These are phyloP conservation scores for Spinellus fusiger DNA, from an alignment of 192 early-diverging fungal species.

Conservation along the genomic window DNA sequence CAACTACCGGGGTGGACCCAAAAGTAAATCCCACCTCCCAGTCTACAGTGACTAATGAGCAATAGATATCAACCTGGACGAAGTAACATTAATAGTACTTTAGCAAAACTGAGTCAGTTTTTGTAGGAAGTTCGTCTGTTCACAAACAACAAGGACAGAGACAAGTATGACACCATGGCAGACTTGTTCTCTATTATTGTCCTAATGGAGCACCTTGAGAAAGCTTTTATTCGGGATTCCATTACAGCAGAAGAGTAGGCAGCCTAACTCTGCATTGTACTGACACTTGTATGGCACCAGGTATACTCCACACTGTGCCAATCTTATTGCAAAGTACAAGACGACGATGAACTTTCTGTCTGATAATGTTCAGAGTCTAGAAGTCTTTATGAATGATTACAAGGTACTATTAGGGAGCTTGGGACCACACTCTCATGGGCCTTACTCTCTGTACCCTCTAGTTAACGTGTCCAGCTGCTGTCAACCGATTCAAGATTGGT, in stretches of 20 bases:
- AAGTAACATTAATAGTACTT: not conserved
- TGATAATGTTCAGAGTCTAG: conserved; percentile 58
- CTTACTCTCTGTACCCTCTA: conserved; percentile 17
- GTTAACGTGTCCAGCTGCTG: conserved; percentile 82
- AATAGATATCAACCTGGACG: conserved; percentile 18
- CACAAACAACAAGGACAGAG: conserved; percentile 77
- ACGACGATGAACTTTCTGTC: conserved; percentile 65
- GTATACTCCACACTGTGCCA: conserved; percentile 84
- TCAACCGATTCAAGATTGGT: conserved; percentile 85
- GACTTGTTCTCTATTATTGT: conserved; percentile 91
- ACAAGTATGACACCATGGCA: conserved; percentile 87
- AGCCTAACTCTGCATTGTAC: not conserved
- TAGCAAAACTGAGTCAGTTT: not conserved
- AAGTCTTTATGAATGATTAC: conserved; percentile 75
- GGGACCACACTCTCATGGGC: not conserved
- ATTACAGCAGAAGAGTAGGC: conserved; percentile 72
- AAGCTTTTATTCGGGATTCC: conserved; percentile 86
- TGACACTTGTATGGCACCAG: conserved; percentile 26
- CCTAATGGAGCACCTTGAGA: conserved; percentile 86
- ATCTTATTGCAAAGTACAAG: conserved; percentile 90
- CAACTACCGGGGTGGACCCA: conserved; percentile 1
- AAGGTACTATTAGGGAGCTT: conserved; percentile 42
- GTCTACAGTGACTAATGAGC: not conserved
- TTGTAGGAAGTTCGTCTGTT: conserved; percentile 74
- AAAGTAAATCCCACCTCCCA: not conserved